Base-by-base conservation (phyloP, 305 asterid genomes). In the Fraxinus greggii region DNA sequence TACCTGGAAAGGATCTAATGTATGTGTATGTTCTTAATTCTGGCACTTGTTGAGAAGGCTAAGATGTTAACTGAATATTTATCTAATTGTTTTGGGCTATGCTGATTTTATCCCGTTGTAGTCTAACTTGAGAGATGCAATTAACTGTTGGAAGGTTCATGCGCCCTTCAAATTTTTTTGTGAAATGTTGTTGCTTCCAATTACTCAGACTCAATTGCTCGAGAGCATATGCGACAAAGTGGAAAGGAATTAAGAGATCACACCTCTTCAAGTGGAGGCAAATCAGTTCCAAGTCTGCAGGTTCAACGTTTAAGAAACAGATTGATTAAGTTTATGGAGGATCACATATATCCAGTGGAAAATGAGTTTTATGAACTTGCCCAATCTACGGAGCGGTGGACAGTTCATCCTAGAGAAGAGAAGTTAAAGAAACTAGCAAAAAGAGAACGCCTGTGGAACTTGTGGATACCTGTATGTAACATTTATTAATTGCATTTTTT, bases 321-420 rank as follows among this genome's bases (percentile, higher is more conserved):
- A 84, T 82, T 95, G 90, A 90, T 90, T 81, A 91, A 85, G 84
- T 95, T 95, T 82, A 90, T 95, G 93, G 96, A 94, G 87, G 91
- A 92, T 75, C 92, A 87, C 87, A 89, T 95, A 88, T 94, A 92
- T 82, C 97, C 98, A 23, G 82, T 85, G 93, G 99, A 95, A 88
- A 84, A 84, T 5, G 95, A 94, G 84, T 90, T 95, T 72, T 89
- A 88, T 87, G 83, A 93, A 81, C 99, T 91, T 79, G 97, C 99
- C 8, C 89, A 84, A 29, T 94, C 99, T 72, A 59, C 80, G 80
- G 78, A 56, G 84, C 97, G 98, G 59, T 94, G 99, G 99, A 83
- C 96, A 69, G 61, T 92, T 89, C 98, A 93, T 86, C 99, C 98
- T 4, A 88, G 85, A 48, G 99, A 95, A 88, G 99, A 95, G 91